Percentiles rank a stretch among this genome's conserved stretches.
Evolutionary conservation across 1,139 yeast species (phyloP).

Genomic region (Lodderomyces margitis): DNA sequence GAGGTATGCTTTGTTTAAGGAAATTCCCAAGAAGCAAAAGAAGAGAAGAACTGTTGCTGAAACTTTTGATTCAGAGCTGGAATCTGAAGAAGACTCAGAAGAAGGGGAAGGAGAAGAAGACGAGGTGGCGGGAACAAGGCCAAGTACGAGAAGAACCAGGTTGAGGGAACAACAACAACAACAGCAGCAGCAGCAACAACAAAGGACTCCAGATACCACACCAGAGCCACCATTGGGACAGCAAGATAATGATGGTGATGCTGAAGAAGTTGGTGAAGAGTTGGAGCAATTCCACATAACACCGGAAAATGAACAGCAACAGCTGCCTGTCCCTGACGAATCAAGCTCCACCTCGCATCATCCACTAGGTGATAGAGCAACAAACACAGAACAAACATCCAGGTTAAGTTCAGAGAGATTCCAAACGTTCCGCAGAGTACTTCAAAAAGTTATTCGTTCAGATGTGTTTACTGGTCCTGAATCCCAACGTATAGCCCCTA

Average conservation of each 20-base stretch:
- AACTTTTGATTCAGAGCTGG: slow-evolving; percentile 23
- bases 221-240: slow-evolving; percentile 13
- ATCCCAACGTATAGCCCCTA: slow-evolving; percentile 37
- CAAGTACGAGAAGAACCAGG: slow-evolving; percentile 21
- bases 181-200: slow-evolving; percentile 14
- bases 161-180: slow-evolving; percentile 13
- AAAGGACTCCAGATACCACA: slow-evolving; percentile 12
- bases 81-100: slow-evolving; percentile 22
- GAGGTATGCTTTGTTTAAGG: slow-evolving; percentile 84
- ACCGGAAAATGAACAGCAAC: slow-evolving; percentile 4
- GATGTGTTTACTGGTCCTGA: slow-evolving; percentile 45
- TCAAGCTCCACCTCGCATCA: slow-evolving; percentile 8
- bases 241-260: slow-evolving; percentile 3
- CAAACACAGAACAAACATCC: slow-evolving; percentile 16
- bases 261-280: slow-evolving; percentile 1
- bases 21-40: slow-evolving; percentile 46
- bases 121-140: slow-evolving; percentile 22
- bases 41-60: slow-evolving; percentile 25
- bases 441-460: slow-evolving; percentile 48
- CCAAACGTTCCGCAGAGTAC: slow-evolving; percentile 39
- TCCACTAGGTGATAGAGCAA: slow-evolving; percentile 29
- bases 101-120: slow-evolving; percentile 23
- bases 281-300: slow-evolving; percentile 4
- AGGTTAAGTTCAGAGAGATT: slow-evolving; percentile 51
- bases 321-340: not conserved